Conservation (phyloP, 1,284 basidiomycete genomes). For the Flammula alnicola region DNA sequence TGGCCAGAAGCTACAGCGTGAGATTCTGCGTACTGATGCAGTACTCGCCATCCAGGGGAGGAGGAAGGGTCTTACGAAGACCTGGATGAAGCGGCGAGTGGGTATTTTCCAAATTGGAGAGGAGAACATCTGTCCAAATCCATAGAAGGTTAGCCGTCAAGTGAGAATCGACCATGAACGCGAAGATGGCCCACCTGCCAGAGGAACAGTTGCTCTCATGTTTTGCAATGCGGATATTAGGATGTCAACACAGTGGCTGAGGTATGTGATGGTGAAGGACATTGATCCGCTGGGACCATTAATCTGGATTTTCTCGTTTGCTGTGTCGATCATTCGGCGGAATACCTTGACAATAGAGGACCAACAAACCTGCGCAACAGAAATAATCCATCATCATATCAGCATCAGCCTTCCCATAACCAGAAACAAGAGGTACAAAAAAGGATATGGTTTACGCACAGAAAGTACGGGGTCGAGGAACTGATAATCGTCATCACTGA, state of each 20-base stretch:
- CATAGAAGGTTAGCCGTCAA: background rate
- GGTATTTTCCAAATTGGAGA: slow-evolving; percentile 14
- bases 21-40: no score
- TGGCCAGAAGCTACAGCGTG: no score
- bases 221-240: slow-evolving; percentile 21
- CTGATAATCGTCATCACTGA: slow-evolving; percentile 53
- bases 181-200: slow-evolving; percentile 20
- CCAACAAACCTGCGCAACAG: slow-evolving; percentile 27
- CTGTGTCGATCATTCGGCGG: slow-evolving; percentile 22
- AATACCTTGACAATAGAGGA: slow-evolving; percentile 24
- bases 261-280: slow-evolving; percentile 21
- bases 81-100: slow-evolving; percentile 12
- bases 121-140: slow-evolving; percentile 13
- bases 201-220: slow-evolving; percentile 18
- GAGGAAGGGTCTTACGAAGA: slow-evolving; percentile 12
- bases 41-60: background rate
- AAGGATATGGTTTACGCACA: slow-evolving; percentile 36
- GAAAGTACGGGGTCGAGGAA: slow-evolving; percentile 56
- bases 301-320: slow-evolving; percentile 12
- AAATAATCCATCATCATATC: background rate
- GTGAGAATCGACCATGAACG: background rate
- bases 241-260: slow-evolving; percentile 22
- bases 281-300: slow-evolving; percentile 15
- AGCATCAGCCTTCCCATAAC: no score
- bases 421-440: background rate